Evolutionary conservation across 768 basidiomycete genomes (phyloP), one percentile per base, ranked within the genome.

Genomic region (Amanita phalloides): DNA sequence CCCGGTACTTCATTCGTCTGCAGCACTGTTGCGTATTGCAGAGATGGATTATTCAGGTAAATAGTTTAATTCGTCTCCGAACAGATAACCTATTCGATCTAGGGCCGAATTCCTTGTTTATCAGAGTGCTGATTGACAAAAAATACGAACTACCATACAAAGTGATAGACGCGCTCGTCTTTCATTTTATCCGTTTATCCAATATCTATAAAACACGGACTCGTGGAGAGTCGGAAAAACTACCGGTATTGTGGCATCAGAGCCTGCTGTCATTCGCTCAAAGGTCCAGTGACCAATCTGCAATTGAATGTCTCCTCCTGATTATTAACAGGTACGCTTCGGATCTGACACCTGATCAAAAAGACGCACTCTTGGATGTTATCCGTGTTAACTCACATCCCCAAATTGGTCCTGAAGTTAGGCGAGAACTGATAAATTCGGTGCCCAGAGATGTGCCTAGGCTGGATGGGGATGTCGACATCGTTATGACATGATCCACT

Each of bases 191-290:
- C 60, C 86, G 93, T 23, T 82, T 98, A 39, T 92, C 93, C 23
- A 95, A 96, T 65, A 84, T 83, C 11, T 88, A 90, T 69, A 90
- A 85, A 67, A 82, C 80, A 42, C 81, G 75, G 52, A 72, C 70
- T 17, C 73, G 80, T 45, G 85, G 81, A 23, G 87, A 90, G 45
- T 70, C 80, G 1, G 83, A 86, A 44, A 83, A 84, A 63, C 75
- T 98, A 28, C 95, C 96, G n/a, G 96, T 98, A 10, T 73, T 99
- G 9, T 99, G 96, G 96, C 91, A 99, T 65, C 96, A 99, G 68
- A 90, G 89, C 64, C 73, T 99, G 49, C 76, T 99, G 21, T 90
- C 94, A 3, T 97, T 98, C 64, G 82, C 80, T 36, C 96, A 99
- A 68, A 74, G 95, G 93, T 92, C 54, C 41, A 61, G 66, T 64